These are phyloP conservation scores for Candida boleticola DNA, from an alignment of 805 yeast species.

Conservation along the genomic window DNA sequence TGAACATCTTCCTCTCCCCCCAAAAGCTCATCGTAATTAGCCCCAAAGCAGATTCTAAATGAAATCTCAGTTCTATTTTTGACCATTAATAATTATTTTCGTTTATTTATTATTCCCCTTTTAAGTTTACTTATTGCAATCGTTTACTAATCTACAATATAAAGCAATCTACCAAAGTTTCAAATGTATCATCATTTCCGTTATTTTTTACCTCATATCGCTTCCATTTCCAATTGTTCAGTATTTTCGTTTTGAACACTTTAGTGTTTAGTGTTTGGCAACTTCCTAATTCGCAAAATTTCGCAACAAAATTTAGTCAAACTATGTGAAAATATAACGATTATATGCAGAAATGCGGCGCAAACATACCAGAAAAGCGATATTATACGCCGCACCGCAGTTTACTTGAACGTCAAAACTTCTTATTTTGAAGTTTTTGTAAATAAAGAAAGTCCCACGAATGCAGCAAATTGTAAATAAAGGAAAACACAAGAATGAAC, in stretches of 20 bases:
- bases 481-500: background rate
- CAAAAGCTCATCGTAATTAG: too few species aligned
- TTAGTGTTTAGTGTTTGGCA: background rate
- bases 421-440: slow-evolving; percentile 6
- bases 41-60: too few species aligned
- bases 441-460: slow-evolving; percentile 5
- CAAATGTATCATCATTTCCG: too few species aligned
- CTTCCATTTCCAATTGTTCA: too few species aligned
- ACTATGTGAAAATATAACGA: background rate
- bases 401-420: slow-evolving; percentile 3
- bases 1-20: too few species aligned
- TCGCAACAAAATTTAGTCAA: background rate
- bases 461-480: slow-evolving; percentile 9
- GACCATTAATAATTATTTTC: too few species aligned
- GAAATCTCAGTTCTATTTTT: too few species aligned
- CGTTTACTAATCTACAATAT: too few species aligned
- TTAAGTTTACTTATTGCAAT: slow-evolving; percentile 1
- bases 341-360: slow-evolving; percentile 1
- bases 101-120: background rate
- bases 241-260: background rate
- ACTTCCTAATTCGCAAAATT: background rate
- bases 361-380: background rate
- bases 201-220: too few species aligned
- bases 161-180: too few species aligned
- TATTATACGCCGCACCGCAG: background rate